Evolutionary conservation across 306 rosid species (phyloP).

Genomic region (Crotalaria pallida): DNA sequence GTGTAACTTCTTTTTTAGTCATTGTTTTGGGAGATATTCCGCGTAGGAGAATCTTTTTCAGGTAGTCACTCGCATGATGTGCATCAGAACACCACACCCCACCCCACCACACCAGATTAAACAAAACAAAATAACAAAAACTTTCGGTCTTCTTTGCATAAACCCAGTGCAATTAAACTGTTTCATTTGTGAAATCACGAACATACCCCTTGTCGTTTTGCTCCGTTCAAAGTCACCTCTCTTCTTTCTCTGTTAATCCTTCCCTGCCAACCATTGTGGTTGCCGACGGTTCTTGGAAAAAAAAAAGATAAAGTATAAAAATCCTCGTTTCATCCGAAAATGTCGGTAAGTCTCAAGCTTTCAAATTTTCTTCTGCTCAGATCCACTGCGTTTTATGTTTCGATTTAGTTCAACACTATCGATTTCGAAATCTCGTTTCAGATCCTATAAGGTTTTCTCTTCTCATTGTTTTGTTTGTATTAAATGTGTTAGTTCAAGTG

Average conservation of each 20-base stretch:
- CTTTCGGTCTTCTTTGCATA: too few species aligned
- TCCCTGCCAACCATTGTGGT: neutral
- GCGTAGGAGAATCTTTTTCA: too few species aligned
- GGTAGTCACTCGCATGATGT: too few species aligned
- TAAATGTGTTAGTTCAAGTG: too few species aligned
- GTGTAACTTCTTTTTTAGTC: too few species aligned
- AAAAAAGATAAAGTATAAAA: too few species aligned
- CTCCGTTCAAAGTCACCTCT: neutral
- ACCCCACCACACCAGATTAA: too few species aligned
- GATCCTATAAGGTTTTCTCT: constrained; percentile 1
- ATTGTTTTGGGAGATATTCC: too few species aligned
- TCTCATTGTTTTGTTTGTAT: neutral
- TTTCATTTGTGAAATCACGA: neutral
- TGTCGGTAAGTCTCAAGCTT: constrained; percentile 36
- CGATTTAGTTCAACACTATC: neutral
- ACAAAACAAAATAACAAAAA: too few species aligned
- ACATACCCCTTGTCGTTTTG: neutral
- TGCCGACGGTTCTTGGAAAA: neutral
- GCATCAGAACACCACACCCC: too few species aligned
- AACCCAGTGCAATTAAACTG: neutral
- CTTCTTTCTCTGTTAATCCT: neutral
- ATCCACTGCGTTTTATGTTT: neutral
- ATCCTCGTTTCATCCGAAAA: neutral
- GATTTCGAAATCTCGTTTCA: constrained; percentile 1
- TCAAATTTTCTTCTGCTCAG: neutral